Conservation (phyloP, 352 stramenopile genomes). For the Proteromonas lacertae region DNA sequence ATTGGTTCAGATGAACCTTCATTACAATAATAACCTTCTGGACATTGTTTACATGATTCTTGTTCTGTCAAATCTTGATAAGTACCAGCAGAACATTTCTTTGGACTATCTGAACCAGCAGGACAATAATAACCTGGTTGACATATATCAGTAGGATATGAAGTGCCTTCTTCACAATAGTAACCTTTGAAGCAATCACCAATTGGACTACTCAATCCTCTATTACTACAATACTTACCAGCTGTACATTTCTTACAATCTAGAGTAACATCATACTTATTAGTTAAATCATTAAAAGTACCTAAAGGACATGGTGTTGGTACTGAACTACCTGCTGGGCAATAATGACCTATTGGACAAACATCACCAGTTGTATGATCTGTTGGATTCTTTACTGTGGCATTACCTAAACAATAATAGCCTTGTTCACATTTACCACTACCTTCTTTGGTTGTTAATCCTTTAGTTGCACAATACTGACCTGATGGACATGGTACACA, state of each 20-base stretch:
- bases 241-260: conserved; percentile 14
- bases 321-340: conserved; percentile 12
- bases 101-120: conserved; percentile 16
- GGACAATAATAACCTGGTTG: conserved; percentile 38
- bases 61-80: conserved; percentile 8
- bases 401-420: conserved; percentile 7
- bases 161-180: conserved; percentile 4
- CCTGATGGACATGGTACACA: conserved; percentile 34
- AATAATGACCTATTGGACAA: conserved; percentile 24
- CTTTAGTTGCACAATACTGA: conserved; percentile 13
- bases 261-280: background rate
- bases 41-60: conserved; percentile 3
- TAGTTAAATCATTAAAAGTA: conserved; percentile 21
- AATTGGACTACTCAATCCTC: conserved; percentile 4
- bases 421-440: conserved; percentile 5
- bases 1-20: conserved; percentile 17
- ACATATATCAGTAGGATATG: conserved; percentile 11
- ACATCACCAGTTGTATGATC: conserved; percentile 10
- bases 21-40: conserved; percentile 13
- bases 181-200: conserved; percentile 4
- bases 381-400: conserved; percentile 6
- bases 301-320: conserved; percentile 28
- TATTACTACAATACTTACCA: conserved; percentile 11
- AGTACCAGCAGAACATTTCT: conserved; percentile 16
- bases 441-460: background rate